Base-by-base conservation (phyloP, 2,329 filamentous ascomycete species). In the Ceratocystis alfenasii region DNA sequence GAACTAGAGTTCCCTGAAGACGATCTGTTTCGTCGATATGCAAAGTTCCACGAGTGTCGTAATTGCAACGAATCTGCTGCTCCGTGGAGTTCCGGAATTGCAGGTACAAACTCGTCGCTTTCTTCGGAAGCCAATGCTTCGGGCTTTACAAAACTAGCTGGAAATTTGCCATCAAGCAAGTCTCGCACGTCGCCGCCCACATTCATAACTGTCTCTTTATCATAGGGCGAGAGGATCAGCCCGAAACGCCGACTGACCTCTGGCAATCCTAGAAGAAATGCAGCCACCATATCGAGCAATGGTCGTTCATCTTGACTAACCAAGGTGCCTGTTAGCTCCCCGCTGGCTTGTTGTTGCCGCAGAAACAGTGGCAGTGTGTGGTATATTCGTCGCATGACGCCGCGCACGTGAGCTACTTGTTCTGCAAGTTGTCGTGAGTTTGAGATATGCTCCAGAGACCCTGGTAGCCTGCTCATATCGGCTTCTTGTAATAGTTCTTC, bases 21-120 rank as follows among this genome's bases (percentile, higher is more conserved):
- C 17, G 45, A 30, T 33, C 28, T 65, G 15, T 36, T 59, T 28
- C 25, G 48, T 4, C 10, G 48, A 41, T 45, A 28, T 25, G 45
- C 28, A 53, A 66, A 66, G 20, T 48, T 63, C 66, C 66, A 67
- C 28, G 44, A 30, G 53, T 65, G 41, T 41, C 66, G 60, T 36
- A 63, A 33, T 10, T 63, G 45, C 15, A 67, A 59, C 33, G 22
- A 22, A 17, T 65, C 66, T 41, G 66, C 63, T 5, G 45, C 45
- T 1, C 7, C 33, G n/a, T 57, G 46, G 10, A 59, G 12, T 4
- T 25, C n/a, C 12, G 66, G 66, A 15, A 64, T 57, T 8, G 44
- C 36, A n/a, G 66, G 66, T 30, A 67, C 44, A 44, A 63, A 67
- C 50, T 44, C 44, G 1, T 41, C 20, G 53, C 63, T 63, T 5